Percentiles rank a stretch among this genome's conserved stretches.
phyloP scores from a whole-genome alignment of 768 basidiomycete genomes.

The Tricholoma bakamatsutake region DNA sequence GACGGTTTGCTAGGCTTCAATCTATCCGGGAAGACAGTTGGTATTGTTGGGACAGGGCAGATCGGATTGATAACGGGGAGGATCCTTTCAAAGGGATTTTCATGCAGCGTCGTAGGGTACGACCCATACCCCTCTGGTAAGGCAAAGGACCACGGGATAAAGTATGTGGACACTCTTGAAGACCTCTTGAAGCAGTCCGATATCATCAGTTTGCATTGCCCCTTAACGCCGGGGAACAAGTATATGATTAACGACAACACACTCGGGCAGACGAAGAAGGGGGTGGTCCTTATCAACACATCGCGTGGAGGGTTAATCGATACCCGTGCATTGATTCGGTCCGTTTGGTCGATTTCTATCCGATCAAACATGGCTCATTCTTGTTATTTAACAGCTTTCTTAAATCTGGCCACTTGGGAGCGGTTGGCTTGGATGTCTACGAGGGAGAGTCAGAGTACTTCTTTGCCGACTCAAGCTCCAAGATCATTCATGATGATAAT shows the following conservation, averaged over 20 bases:
- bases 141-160: conserved; percentile 31
- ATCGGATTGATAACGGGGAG: conserved; percentile 38
- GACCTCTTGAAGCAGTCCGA: conserved; percentile 31
- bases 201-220: conserved; percentile 39
- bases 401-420: conserved; percentile 32
- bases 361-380: not conserved
- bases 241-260: conserved; percentile 38
- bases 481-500: conserved; percentile 39
- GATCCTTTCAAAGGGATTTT: conserved; percentile 35
- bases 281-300: conserved; percentile 37
- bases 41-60: conserved; percentile 38
- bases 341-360: not conserved
- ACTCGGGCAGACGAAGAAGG: conserved; percentile 32
- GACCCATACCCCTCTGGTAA: conserved; percentile 31
- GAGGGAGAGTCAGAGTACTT: conserved; percentile 37
- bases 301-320: conserved; percentile 38
- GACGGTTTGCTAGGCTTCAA: conserved; percentile 39
- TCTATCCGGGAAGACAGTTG: conserved; percentile 35
- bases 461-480: conserved; percentile 36
- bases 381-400: conserved; percentile 21
- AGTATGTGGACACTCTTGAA: conserved; percentile 30
- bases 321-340: conserved; percentile 36
- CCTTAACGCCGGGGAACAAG: conserved; percentile 28
- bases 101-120: conserved; percentile 33
- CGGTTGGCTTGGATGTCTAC: conserved; percentile 40